Evolutionary conservation across 306 rosid species (phyloP).

Genomic region (Cucumis hystrix): DNA sequence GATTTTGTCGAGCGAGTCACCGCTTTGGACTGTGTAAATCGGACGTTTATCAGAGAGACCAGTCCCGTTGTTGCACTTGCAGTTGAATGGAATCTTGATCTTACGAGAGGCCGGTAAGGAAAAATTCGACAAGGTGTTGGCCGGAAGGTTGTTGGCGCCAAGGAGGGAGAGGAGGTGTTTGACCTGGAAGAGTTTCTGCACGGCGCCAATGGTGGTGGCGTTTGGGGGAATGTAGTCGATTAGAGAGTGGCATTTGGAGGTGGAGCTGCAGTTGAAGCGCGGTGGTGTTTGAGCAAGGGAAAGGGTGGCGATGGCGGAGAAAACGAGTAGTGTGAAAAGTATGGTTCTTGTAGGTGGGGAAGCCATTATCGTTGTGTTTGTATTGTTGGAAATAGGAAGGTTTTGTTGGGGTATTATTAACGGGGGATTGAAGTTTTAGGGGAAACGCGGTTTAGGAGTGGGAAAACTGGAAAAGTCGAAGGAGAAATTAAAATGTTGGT

Average conservation of each 20-base stretch:
- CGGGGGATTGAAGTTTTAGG: not conserved
- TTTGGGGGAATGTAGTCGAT: slow-evolving; percentile 30
- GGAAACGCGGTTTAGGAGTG: not conserved
- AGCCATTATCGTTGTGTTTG: not conserved
- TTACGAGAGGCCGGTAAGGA: not conserved
- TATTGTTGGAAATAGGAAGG: not conserved
- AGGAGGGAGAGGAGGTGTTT: slow-evolving; percentile 29
- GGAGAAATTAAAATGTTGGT: too few species aligned
- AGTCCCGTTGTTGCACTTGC: slow-evolving; percentile 33
- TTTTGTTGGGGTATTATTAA: not conserved
- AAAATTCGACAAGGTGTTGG: not conserved
- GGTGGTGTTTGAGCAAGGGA: slow-evolving; percentile 12
- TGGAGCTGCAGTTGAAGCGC: slow-evolving; percentile 26
- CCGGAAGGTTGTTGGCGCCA: slow-evolving; percentile 43
- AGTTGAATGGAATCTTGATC: slow-evolving; percentile 46
- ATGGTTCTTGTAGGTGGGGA: not conserved
- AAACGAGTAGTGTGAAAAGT: slow-evolving; percentile 4
- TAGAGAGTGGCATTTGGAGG: slow-evolving; percentile 28
- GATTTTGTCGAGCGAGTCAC: slow-evolving; percentile 30
- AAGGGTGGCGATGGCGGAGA: slow-evolving; percentile 1
- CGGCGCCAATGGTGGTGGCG: slow-evolving; percentile 27
- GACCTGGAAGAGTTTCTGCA: slow-evolving; percentile 52
- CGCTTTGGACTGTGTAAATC: slow-evolving; percentile 20
- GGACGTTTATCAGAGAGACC: slow-evolving; percentile 40
- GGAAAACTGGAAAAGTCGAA: too few species aligned